Conservation (phyloP, 1,284 basidiomycete genomes). For the Grifola frondosa region DNA sequence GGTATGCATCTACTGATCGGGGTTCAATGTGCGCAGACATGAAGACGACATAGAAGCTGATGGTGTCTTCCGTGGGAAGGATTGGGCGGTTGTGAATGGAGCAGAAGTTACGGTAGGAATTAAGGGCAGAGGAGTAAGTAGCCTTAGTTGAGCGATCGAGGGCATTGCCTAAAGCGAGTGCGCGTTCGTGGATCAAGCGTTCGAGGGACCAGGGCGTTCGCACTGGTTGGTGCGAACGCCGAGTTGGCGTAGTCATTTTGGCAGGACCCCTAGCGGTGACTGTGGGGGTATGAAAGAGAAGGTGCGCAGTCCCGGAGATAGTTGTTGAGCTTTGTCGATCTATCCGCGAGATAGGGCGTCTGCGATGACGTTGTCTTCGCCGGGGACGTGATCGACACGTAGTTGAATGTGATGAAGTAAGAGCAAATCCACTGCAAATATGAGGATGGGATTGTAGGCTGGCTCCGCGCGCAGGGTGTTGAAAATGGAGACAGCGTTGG, state of each 20-base stretch:
- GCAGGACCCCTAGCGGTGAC: neutral
- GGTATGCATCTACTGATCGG: slow-evolving; percentile 37
- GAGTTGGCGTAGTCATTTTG: neutral
- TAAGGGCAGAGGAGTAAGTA: slow-evolving; percentile 35
- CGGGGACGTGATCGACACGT: no score
- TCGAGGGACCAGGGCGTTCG: slow-evolving; percentile 34
- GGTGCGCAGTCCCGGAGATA: no score
- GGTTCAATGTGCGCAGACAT: slow-evolving; percentile 41
- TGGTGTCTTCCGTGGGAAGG: slow-evolving; percentile 34
- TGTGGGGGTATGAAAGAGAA: slow-evolving; percentile 6
- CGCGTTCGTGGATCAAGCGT: slow-evolving; percentile 30
- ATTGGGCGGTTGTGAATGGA: slow-evolving; percentile 31
- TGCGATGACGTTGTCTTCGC: no score
- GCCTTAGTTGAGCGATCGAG: slow-evolving; percentile 29
- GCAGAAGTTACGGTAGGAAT: slow-evolving; percentile 41
- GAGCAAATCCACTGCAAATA: no score
- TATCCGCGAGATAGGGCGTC: no score
- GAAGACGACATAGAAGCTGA: slow-evolving; percentile 38
- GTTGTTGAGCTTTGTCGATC: no score
- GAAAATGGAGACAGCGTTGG: no score
- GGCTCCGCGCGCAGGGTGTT: no score
- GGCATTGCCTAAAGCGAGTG: slow-evolving; percentile 32
- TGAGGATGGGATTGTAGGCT: no score
- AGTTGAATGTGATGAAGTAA: no score
- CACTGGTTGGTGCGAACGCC: slow-evolving; percentile 26